Conservation (phyloP, 306 rosid species). For the Senna tora region DNA sequence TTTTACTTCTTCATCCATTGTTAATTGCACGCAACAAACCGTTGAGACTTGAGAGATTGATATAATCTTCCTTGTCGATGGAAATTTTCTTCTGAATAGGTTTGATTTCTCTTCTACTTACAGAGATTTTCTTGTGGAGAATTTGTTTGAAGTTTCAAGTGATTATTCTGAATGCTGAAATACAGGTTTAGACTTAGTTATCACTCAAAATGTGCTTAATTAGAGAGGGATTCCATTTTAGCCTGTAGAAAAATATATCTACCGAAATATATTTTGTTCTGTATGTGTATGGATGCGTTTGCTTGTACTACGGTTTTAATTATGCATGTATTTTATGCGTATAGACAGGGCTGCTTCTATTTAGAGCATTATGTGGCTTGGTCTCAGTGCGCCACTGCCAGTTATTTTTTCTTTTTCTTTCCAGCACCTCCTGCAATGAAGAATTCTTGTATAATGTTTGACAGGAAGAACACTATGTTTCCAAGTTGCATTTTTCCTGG, state of each 20-base stretch:
- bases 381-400: slow-evolving; percentile 1
- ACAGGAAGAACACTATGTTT: slow-evolving; percentile 87
- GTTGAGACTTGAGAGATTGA: slow-evolving; percentile 14
- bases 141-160: not conserved
- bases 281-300: not conserved
- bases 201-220: not conserved
- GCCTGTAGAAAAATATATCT: not conserved
- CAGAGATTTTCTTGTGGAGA: not conserved
- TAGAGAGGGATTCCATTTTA: not conserved
- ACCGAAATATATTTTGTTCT: not conserved
- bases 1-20: not conserved
- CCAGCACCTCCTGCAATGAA: not conserved
- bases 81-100: not conserved
- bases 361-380: not conserved
- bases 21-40: not conserved
- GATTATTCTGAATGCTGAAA: not conserved
- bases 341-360: not conserved
- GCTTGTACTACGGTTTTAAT: not conserved
- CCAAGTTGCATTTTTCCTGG: slow-evolving; percentile 80
- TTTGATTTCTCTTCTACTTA: slow-evolving; percentile 3
- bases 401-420: slow-evolving; percentile 1
- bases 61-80: not conserved
- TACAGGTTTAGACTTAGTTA: not conserved
- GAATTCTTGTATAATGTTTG: slow-evolving; percentile 31
- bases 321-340: not conserved